A percentile compares a stretch with the other conserved stretches of the same genome.
phyloP scores from a whole-genome alignment of 2,329 filamentous ascomycete genomes.

The Emmonsia crescens region DNA sequence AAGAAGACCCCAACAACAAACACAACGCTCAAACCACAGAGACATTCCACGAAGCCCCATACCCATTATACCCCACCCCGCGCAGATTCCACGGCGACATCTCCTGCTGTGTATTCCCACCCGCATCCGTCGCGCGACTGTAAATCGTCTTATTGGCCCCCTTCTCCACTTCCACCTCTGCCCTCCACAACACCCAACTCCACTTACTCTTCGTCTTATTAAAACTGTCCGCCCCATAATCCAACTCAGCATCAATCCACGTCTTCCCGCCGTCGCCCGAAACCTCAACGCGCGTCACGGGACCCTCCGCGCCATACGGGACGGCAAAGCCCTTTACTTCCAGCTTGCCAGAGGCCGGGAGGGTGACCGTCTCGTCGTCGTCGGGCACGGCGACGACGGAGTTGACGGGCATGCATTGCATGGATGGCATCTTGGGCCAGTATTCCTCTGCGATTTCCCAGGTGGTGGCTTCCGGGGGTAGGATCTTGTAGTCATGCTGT shows the following conservation, averaged over 20 bases:
- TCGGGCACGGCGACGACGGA: slow-evolving; percentile 43
- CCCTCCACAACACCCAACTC: slow-evolving; percentile 48
- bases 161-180: slow-evolving; percentile 27
- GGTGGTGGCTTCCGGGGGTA: slow-evolving; percentile 42
- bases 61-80: slow-evolving; percentile 51
- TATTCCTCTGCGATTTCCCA: slow-evolving; percentile 41
- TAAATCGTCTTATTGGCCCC: slow-evolving; percentile 37
- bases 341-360: slow-evolving; percentile 32
- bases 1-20: not conserved
- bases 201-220: slow-evolving; percentile 32
- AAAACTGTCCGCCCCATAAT: slow-evolving; percentile 12
- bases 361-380: slow-evolving; percentile 32
- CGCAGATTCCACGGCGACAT: slow-evolving; percentile 47
- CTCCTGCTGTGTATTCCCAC: slow-evolving; percentile 41
- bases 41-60: slow-evolving; percentile 43
- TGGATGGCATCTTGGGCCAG: slow-evolving; percentile 41
- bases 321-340: slow-evolving; percentile 47
- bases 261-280: slow-evolving; percentile 39
- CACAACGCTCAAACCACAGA: not conserved
- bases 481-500: slow-evolving; percentile 48
- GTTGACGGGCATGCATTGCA: slow-evolving; percentile 48
- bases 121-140: slow-evolving; percentile 45
- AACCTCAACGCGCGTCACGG: slow-evolving; percentile 44
- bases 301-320: slow-evolving; percentile 43
- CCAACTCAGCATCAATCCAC: slow-evolving; percentile 41